phyloP scores from a whole-genome alignment of 805 yeast species.

The Candida qinlingensis region DNA sequence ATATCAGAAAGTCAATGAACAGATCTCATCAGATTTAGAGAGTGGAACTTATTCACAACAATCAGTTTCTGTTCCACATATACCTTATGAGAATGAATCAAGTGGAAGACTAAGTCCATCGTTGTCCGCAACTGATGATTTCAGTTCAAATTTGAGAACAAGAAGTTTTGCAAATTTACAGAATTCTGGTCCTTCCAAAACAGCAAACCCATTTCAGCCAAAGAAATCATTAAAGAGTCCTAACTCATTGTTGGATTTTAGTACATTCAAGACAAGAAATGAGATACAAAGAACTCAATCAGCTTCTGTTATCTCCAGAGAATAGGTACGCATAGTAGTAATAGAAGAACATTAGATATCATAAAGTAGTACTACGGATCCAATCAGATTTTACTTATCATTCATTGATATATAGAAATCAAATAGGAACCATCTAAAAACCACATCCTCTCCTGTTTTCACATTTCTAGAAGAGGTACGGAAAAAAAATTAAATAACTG shows the following conservation, averaged over 20 bases:
- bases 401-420: too few relatives aligned
- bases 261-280: constrained; percentile 13
- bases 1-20: constrained; percentile 17
- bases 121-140: constrained; percentile 8
- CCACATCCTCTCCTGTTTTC: too few relatives aligned
- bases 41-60: constrained; percentile 15
- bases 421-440: too few relatives aligned
- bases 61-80: not conserved
- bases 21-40: constrained; percentile 19
- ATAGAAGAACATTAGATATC: not conserved
- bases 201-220: constrained; percentile 7
- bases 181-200: not conserved
- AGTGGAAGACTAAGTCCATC: constrained; percentile 23
- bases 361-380: not conserved
- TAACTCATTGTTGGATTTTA: constrained; percentile 18
- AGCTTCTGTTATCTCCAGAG: not conserved
- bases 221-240: constrained; percentile 13
- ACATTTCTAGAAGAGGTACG: too few relatives aligned
- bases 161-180: constrained; percentile 21
- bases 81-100: constrained; percentile 4
- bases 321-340: too few relatives aligned
- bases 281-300: constrained; percentile 3
- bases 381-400: too few relatives aligned
- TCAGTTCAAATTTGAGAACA: constrained; percentile 17
- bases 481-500: too few relatives aligned